Base-by-base conservation (phyloP, 805 yeast genomes). In the Nematodospora valgi region DNA sequence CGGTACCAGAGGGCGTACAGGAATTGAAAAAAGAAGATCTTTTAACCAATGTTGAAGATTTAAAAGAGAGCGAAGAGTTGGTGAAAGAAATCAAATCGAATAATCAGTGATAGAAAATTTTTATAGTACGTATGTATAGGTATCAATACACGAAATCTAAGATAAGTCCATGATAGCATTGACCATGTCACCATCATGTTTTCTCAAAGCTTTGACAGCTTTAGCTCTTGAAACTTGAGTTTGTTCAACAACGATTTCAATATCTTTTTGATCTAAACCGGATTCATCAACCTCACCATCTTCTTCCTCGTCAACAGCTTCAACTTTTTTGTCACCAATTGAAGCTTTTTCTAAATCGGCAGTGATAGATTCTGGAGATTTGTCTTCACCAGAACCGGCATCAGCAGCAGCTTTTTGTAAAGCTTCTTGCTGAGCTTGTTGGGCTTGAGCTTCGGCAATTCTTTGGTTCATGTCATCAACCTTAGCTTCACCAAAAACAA, bases 401-500 rank as follows among this genome's bases (percentile, higher is more conserved):
- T 54, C 58, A 40, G 64, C 72, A 45, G 64, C 67, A 44, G 69
- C 72, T 40, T 62, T 62, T 39, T 68, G 67, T 40, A 65, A 66
- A 40, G 68, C 69, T 37, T 64, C 68, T 41, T 62, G 63, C 44
- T 67, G 70, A 47, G 76, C 79, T 66, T 81, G 85, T 48, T 86
- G 86, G 58, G 85, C 85, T 64, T 82, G 85, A 45, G 85, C 82
- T 62, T 81, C 84, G 60, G 84, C 83, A 68, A 85, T 76, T 76
- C 88, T 82, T 70, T 86, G 81, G 71, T 82, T 80, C 68, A 88
- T 72, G 74, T 91, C 96, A 68, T 91, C 97, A 52, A 86, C 84
- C 78, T 87, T 86, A 62, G 96, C 95, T 72, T 89, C 97, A 72
- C 98, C 98, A 57, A 91, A 89, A 51, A 91, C 97, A 55, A 91